Conservation (phyloP, 345 rosid species). For the Populus euphratica region DNA sequence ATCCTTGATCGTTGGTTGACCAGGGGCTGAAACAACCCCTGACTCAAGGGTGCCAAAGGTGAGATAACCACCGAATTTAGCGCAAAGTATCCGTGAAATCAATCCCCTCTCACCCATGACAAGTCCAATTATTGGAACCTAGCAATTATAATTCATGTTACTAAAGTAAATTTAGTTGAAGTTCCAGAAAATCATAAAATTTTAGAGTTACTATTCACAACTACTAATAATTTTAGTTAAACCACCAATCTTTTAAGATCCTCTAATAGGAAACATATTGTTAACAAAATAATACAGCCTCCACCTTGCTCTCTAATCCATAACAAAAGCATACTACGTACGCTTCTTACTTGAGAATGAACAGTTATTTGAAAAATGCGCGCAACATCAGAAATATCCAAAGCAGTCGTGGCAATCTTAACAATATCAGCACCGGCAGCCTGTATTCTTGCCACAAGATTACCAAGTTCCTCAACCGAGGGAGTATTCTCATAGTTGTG, state of each 20-base stretch:
- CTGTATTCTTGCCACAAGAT: slow-evolving; percentile 69
- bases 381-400: slow-evolving; percentile 80
- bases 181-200: slow-evolving; percentile 4
- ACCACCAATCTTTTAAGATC: not conserved
- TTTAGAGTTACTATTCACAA: not conserved
- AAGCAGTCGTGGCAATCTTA: slow-evolving; percentile 85
- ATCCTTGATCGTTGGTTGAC: slow-evolving; percentile 83
- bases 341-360: slow-evolving; percentile 71
- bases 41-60: slow-evolving; percentile 85
- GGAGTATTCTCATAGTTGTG: slow-evolving; percentile 88
- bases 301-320: not conserved
- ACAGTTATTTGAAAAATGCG: slow-evolving; percentile 80
- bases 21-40: slow-evolving; percentile 82
- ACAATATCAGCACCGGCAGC: slow-evolving; percentile 85
- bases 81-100: slow-evolving; percentile 82
- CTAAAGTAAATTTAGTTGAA: not conserved
- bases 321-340: slow-evolving; percentile 13
- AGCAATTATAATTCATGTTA: slow-evolving; percentile 19
- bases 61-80: slow-evolving; percentile 87
- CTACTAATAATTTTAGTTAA: not conserved
- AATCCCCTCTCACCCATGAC: slow-evolving; percentile 94
- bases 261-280: not conserved
- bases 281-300: not conserved
- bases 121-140: slow-evolving; percentile 85
- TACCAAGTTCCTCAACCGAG: slow-evolving; percentile 68